Base-by-base conservation (phyloP, 176 grass and related monocot genomes). In the Poa pratensis region DNA sequence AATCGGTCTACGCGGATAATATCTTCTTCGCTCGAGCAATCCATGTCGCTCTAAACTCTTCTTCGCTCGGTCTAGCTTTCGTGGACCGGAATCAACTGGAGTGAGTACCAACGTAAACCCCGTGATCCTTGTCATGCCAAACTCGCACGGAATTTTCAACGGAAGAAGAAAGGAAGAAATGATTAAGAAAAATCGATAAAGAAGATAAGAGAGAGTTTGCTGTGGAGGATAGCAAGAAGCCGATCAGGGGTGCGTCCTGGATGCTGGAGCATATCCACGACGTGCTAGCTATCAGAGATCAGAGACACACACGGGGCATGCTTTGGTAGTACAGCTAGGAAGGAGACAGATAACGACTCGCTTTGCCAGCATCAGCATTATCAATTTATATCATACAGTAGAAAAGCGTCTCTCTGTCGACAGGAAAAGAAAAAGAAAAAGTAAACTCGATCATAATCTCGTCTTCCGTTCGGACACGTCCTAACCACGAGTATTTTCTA, bases 341-440 rank as follows among this genome's bases (percentile, higher is more conserved):
- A 30, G 50, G 59, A 58, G 59, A 72, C 82, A 51, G 61, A 77
- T 53, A 89, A 82, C 71, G 88, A 86, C 78, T 26, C 53, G 18
- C 26, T n/a, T 16, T 49, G 43, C 46, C 46, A 52, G 19, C 46
- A 75, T 11, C 46, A 6, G 19, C 53, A 52, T 34, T 30, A 5
- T 61, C 24, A 17, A 6, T 6, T 30, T 30, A 28, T 22, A 3
- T 15, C n/a, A 0, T 2, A n/a, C n/a, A n/a, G 2, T 17, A 39
- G 2, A 60, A 81, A 17, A 64, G 27, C 14, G 12, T 49, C 11
- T 49, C n/a, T 42, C 19, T 30, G 75, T 27, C 30, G 35, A 53
- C 3, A 52, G 2, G 64, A 51, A 30, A 72, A 9, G 54, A 72
- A 37, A 12, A 62, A 5, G 4, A 43, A 5, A 55, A 39, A 67